Base-by-base conservation (phyloP, 345 rosid genomes). In the Lumnitzera littorea region DNA sequence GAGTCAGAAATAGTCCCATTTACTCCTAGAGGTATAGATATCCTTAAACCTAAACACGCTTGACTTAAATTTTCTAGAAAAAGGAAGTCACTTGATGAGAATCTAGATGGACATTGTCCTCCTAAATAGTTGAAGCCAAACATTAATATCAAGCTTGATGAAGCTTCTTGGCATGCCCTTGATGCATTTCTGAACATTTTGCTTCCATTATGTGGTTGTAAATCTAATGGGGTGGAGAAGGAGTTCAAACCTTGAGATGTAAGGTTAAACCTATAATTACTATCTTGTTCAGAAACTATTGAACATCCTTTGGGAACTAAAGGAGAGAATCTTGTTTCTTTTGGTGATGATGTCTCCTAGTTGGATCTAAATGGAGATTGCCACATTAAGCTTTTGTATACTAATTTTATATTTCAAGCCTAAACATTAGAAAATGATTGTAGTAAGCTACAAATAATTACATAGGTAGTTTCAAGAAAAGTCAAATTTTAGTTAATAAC, bases 1-100 rank as follows among this genome's bases (percentile, higher is more conserved):
- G 96, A 87, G 61, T 69, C 84, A 57, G 96, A 90, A 52, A 63
- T 80, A 56, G 77, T 80, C 67, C 99, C 90, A 43, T 90, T 87
- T 83, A 82, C 86, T 57, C 97, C 97, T 23, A 83, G 82, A 73
- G 99, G 97, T 71, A 86, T 94, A 74, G 96, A 94, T 84, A 90
- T 81, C 67, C 80, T 94, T 70, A 84, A 88, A 74, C 96, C 97
- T 48, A 79, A 71, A 67, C 99, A 90, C 56, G 76, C 74, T 24
- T 84, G 91, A 20, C 96, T 94, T 71, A 90, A 80, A 75, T 94
- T 94, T 67, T 74, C 70, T 73, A 91, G 84, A 70, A 94, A 94
- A 74, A 83, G 99, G 76, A 90, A 85, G 79, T 76, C 76, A 76
- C 56, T 76, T 46, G 84, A 75, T 66, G 80, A 72, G 64, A 76